These are phyloP conservation scores for Smittium culicis DNA, from an alignment of 371 early-diverging fungal species.

Conservation along the genomic window DNA sequence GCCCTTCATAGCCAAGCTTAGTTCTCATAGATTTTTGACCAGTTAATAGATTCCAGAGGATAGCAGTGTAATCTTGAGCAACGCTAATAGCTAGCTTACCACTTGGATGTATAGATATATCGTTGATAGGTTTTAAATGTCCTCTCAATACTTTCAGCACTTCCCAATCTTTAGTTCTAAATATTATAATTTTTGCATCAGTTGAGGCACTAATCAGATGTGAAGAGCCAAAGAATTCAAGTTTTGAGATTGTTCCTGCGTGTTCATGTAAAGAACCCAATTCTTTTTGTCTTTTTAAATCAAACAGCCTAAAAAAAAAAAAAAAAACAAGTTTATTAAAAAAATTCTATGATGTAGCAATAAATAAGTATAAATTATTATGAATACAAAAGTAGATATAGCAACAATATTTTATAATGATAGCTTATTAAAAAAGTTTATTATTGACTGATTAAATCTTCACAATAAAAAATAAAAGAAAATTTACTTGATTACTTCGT, in stretches of 20 bases:
- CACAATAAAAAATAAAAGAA: not conserved
- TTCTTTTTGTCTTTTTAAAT: constrained; percentile 73
- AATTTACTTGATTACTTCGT: constrained; percentile 70
- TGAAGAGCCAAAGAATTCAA: constrained; percentile 61
- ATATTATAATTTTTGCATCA: constrained; percentile 74
- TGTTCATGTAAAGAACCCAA: constrained; percentile 85
- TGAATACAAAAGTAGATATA: not conserved
- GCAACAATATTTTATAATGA: not conserved
- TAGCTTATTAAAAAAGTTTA: too few relatives aligned
- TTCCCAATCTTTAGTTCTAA: constrained; percentile 93
- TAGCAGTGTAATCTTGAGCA: constrained; percentile 58
- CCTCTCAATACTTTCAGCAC: constrained; percentile 74
- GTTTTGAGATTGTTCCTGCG: constrained; percentile 71
- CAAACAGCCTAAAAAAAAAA: constrained; percentile 47
- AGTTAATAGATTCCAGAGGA: constrained; percentile 80
- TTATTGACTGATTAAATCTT: not conserved
- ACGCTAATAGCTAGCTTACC: constrained; percentile 84
- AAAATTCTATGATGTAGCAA: not conserved
- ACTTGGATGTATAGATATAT: constrained; percentile 78
- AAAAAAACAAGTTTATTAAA: not conserved
- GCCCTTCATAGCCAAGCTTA: constrained; percentile 12
- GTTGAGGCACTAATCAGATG: constrained; percentile 82
- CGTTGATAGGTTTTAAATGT: constrained; percentile 63
- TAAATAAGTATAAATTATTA: not conserved
- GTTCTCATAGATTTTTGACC: constrained; percentile 54